phyloP scores from a whole-genome alignment of 2,329 filamentous ascomycete genomes.

The Neoscytalidium dimidiatum region DNA sequence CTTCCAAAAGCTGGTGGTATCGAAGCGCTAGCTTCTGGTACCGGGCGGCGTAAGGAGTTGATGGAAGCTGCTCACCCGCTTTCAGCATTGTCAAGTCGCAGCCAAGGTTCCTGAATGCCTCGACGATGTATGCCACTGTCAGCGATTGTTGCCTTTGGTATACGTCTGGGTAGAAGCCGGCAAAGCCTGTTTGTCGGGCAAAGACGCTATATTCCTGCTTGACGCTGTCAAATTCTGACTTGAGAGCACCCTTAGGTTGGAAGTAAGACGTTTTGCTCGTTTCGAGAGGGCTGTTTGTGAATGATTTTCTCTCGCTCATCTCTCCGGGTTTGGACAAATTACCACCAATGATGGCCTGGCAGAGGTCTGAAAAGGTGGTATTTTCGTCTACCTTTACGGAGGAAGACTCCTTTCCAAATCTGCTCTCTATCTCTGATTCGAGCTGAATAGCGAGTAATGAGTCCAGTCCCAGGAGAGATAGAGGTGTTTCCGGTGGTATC shows the following conservation, averaged over 20 bases:
- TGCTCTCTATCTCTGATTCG: neutral
- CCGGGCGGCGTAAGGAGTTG: neutral
- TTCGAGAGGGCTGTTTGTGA: neutral
- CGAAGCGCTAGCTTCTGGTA: neutral
- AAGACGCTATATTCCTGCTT: neutral
- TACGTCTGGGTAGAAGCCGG: neutral
- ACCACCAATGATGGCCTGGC: neutral
- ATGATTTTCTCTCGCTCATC: neutral
- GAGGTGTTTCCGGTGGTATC: neutral
- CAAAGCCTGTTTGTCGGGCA: neutral
- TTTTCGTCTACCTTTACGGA: neutral
- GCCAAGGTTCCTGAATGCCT: constrained; percentile 2
- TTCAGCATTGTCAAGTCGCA: neutral
- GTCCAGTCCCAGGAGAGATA: neutral
- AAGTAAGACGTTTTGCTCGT: neutral
- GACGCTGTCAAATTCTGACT: neutral
- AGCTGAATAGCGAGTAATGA: neutral
- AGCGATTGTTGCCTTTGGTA: neutral
- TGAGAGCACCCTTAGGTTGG: no score
- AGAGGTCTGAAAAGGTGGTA: neutral
- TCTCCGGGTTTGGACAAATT: neutral
- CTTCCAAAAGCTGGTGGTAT: neutral
- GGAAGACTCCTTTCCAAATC: neutral
- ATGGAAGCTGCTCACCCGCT: neutral
- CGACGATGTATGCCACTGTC: constrained; percentile 1